Base-by-base conservation (phyloP, 2,329 filamentous ascomycete species). In the Diplodia mutila region DNA sequence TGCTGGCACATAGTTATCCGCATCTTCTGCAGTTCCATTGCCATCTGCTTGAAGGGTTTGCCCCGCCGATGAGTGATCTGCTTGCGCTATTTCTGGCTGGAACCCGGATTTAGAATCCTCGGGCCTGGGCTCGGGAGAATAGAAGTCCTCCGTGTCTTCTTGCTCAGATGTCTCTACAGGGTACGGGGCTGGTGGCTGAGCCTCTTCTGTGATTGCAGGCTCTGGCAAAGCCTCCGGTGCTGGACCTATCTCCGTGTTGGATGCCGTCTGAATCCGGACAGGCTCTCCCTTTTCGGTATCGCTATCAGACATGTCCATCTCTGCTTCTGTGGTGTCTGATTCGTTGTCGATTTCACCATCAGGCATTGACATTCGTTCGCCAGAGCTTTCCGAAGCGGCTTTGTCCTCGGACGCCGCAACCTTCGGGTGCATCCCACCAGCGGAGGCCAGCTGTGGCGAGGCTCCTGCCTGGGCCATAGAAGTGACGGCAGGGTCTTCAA, bases 131-230 rank as follows among this genome's bases (percentile, higher is more conserved):
- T 75, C 72, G 23, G 76, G 75, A 12, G 75, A 77, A 52, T 78
- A 78, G 51, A 78, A 77, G 49, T 79, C 75, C 52, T 79, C 76
- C 1, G 73, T 75, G 46, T 77, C 74, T 18, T 63, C 66, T 25
- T 53, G 54, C 27, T 67, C 65, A 14, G 54, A 61, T 39, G 46
- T 37, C 12, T 64, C 61, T 14, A 12, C 48, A 4, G 61, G 48
- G 52, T 39, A 29, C 34, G 39, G 5, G 4, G 51, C n/a, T 12
- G 37, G 25, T 18, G 64, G 34, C 16, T 49, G 37, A 29, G 52
- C 8, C 3, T 57, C 46, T 25, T 51, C 39, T 21, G 23, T 4
- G 12, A 23, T 3, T 32, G 61, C 55, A 29, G 42, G 39, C 11
- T 37, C 29, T 54, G 46, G 3, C 12, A 23, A 7, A 16, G 32